A percentile compares a stretch with the other conserved stretches of the same genome.
These are phyloP conservation scores for Chalciporus pseudorubinellus DNA, from an alignment of 768 basidiomycete species.

Conservation along the genomic window DNA sequence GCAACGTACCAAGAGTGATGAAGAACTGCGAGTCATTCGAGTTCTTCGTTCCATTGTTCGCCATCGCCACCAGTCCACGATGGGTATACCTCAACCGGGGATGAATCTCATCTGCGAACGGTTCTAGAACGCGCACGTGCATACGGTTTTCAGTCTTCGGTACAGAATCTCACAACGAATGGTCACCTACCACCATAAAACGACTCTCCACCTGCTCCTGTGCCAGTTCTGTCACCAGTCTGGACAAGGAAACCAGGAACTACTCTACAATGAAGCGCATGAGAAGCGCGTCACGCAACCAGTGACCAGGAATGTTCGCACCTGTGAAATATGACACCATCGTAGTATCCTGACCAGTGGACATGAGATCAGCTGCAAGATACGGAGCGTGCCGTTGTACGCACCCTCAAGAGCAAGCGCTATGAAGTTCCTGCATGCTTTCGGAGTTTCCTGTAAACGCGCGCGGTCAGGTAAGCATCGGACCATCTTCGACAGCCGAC, in stretches of 20 bases:
- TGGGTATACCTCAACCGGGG: slow-evolving; percentile 86
- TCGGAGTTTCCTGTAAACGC: slow-evolving; percentile 76
- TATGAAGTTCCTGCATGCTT: slow-evolving; percentile 89
- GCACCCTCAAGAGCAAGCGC: slow-evolving; percentile 86
- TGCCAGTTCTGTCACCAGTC: slow-evolving; percentile 90
- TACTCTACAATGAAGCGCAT: slow-evolving; percentile 43
- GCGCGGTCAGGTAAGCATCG: not conserved
- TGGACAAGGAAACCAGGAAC: slow-evolving; percentile 93
- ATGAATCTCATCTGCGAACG: slow-evolving; percentile 93
- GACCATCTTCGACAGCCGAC: not conserved
- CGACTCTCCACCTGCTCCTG: slow-evolving; percentile 90
- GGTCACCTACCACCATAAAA: slow-evolving; percentile 76
- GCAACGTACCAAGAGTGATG: slow-evolving; percentile 74
- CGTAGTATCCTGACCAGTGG: slow-evolving; percentile 77
- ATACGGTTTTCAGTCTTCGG: not conserved
- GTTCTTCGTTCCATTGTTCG: slow-evolving; percentile 82
- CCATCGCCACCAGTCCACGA: slow-evolving; percentile 92
- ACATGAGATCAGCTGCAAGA: slow-evolving; percentile 7
- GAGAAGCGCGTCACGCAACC: not conserved
- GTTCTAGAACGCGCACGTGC: slow-evolving; percentile 48
- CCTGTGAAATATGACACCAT: slow-evolving; percentile 94
- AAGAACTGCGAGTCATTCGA: slow-evolving; percentile 96
- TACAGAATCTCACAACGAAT: not conserved
- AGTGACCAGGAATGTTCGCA: slow-evolving; percentile 29
- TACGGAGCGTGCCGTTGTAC: slow-evolving; percentile 27